Percentiles rank a stretch among this genome's conserved stretches.
These are phyloP conservation scores for Tulasnella sp. DNA, from an alignment of 768 basidiomycete genomes.

Conservation along the genomic window DNA sequence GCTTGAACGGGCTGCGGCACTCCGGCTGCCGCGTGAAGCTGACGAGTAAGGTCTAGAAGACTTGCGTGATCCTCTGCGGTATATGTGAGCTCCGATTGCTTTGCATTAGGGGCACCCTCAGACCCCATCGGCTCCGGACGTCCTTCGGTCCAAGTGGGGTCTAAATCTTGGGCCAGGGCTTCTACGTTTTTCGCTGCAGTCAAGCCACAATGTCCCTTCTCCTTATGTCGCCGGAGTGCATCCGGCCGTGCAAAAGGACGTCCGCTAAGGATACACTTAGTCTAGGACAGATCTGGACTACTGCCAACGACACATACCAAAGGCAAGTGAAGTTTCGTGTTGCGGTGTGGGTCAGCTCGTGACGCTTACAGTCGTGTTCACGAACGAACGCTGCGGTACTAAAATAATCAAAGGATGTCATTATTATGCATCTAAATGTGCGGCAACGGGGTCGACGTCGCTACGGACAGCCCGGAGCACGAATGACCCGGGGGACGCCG, in stretches of 20 bases:
- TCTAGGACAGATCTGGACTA: not conserved
- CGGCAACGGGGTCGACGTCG: not conserved
- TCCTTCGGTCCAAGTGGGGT: not conserved
- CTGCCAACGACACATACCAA: not conserved
- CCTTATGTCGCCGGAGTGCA: constrained; percentile 15
- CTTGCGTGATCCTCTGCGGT: constrained; percentile 1
- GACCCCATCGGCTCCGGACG: not conserved
- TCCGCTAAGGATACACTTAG: not conserved
- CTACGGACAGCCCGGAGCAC: not conserved
- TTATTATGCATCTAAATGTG: not conserved
- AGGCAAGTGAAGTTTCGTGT: constrained; percentile 2
- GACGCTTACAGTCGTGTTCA: constrained; percentile 19
- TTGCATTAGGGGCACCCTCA: not conserved
- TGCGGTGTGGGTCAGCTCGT: constrained; percentile 15
- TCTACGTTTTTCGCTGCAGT: not conserved
- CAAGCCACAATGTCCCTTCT: constrained; percentile 8
- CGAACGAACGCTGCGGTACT: constrained; percentile 14
- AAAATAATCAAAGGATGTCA: not conserved
- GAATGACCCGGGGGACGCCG: no score
- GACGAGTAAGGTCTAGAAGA: not conserved
- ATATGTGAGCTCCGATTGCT: not conserved
- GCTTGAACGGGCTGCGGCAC: not conserved
- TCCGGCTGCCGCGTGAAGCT: not conserved
- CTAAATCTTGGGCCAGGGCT: not conserved
- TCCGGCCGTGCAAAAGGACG: constrained; percentile 17